These are phyloP conservation scores for Collariella sp. DNA, from an alignment of 495 filamentous ascomycete species.

Conservation along the genomic window DNA sequence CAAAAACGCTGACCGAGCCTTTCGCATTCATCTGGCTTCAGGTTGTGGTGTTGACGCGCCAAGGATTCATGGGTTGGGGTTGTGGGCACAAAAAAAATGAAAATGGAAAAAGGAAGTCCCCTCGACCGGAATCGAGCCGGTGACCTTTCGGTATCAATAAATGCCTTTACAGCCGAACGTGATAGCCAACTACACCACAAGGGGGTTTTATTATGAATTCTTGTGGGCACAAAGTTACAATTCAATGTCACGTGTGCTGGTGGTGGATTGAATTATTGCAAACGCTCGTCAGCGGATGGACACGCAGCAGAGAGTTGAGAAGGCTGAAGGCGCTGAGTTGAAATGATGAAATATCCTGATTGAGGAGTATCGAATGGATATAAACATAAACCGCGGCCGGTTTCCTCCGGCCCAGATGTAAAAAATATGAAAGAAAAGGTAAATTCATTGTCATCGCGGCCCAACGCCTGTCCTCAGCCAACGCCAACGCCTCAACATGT, in stretches of 20 bases:
- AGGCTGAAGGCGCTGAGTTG: background rate
- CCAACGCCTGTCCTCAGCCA: slow-evolving; percentile 2
- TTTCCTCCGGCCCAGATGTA: background rate
- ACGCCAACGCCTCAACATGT: slow-evolving; percentile 2
- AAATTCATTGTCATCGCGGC: background rate
- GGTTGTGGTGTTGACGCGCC: no score
- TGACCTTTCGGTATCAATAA: slow-evolving; percentile 19
- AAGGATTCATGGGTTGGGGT: background rate
- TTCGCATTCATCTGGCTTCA: no score
- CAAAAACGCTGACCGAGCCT: no score
- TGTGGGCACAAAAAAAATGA: background rate
- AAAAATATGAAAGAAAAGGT: background rate
- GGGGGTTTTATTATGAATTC: slow-evolving; percentile 8
- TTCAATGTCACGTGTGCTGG: no score
- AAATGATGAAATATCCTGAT: background rate
- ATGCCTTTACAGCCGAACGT: slow-evolving; percentile 18
- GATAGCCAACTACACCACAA: slow-evolving; percentile 22
- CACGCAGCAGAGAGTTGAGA: background rate
- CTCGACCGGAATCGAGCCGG: slow-evolving; percentile 18
- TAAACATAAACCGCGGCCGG: background rate
- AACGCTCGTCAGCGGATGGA: no score
- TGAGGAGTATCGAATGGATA: background rate
- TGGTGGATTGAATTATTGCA: no score
- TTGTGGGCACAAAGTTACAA: no score
- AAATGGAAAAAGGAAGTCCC: slow-evolving; percentile 7